A percentile compares a stretch with the other conserved stretches of the same genome.
Conservation (phyloP, 139 green algal species). For the Closterium sp. region DNA sequence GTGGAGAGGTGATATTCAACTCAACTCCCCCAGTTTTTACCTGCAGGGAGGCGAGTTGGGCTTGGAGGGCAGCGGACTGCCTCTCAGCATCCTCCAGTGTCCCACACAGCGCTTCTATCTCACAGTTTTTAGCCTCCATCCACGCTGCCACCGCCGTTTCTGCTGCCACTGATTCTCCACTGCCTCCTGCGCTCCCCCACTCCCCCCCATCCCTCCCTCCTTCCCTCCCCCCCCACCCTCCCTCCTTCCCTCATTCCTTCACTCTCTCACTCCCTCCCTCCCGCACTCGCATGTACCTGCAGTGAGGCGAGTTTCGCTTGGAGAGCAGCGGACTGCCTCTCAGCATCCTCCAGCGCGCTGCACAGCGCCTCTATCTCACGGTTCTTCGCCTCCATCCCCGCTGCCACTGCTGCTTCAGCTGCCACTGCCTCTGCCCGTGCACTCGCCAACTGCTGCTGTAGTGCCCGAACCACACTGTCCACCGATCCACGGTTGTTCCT, state of each 20-base stretch:
- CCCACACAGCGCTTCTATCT: conserved; percentile 10
- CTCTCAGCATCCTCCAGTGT: conserved; percentile 16
- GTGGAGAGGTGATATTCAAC: too few species aligned
- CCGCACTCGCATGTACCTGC: too few species aligned
- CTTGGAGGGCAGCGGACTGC: conserved; percentile 27
- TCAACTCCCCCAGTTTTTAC: too few species aligned
- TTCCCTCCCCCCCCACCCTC: too few species aligned
- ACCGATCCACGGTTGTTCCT: background rate
- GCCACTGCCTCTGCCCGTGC: background rate
- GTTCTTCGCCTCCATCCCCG: conserved; percentile 28
- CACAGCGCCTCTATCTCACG: conserved; percentile 19
- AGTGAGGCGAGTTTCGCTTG: too few species aligned
- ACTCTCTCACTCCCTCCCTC: too few species aligned
- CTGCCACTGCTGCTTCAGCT: background rate
- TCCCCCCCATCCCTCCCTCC: too few species aligned
- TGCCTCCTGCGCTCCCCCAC: too few species aligned
- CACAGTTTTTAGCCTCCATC: conserved; percentile 26
- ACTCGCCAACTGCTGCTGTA: background rate
- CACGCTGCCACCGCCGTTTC: background rate
- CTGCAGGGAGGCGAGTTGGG: conserved; percentile 21
- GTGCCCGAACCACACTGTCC: background rate
- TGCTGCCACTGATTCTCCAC: background rate
- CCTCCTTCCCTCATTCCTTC: too few species aligned
- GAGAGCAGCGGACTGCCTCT: too few species aligned
- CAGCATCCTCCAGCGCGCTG: background rate